phyloP scores from a whole-genome alignment of 768 basidiomycete species.

The Suillus brevipes region DNA sequence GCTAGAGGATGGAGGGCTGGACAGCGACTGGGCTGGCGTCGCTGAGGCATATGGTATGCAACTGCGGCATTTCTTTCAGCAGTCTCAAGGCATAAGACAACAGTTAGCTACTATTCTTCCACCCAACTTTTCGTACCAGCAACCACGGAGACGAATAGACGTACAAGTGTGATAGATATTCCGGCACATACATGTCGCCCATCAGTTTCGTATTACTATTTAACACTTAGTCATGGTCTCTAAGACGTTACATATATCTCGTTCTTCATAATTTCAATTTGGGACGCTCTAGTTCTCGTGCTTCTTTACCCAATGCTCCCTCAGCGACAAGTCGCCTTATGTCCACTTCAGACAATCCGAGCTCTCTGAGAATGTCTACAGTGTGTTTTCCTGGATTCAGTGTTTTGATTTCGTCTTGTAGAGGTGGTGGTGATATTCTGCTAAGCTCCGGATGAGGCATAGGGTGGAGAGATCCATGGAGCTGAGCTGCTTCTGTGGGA shows the following conservation, averaged over 20 bases:
- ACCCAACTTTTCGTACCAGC: constrained; percentile 34
- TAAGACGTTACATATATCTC: constrained; percentile 1
- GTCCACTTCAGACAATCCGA: constrained; percentile 48
- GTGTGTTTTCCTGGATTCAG: constrained; percentile 56
- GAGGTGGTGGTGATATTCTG: constrained; percentile 29
- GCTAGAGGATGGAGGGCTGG: constrained; percentile 28
- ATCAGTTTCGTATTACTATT: background rate
- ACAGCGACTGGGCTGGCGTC: constrained; percentile 28
- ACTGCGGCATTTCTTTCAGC: constrained; percentile 30
- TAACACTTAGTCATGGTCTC: background rate
- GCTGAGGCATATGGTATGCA: constrained; percentile 33
- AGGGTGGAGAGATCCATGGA: constrained; percentile 44
- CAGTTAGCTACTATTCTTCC: constrained; percentile 33
- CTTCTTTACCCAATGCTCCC: constrained; percentile 48
- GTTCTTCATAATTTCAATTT: constrained; percentile 28
- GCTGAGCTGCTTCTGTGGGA: constrained; percentile 55
- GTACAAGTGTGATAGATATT: constrained; percentile 20
- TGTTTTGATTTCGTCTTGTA: constrained; percentile 14
- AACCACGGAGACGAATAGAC: constrained; percentile 29
- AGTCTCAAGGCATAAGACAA: constrained; percentile 31
- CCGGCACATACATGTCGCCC: too few species aligned
- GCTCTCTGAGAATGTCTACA: constrained; percentile 49
- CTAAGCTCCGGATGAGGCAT: constrained; percentile 52
- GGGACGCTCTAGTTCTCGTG: constrained; percentile 19
- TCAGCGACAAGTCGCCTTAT: constrained; percentile 39